Evolutionary conservation across 148 eudicot genomes (phyloP).

Genomic region (Fagopyrum homotropicum): DNA sequence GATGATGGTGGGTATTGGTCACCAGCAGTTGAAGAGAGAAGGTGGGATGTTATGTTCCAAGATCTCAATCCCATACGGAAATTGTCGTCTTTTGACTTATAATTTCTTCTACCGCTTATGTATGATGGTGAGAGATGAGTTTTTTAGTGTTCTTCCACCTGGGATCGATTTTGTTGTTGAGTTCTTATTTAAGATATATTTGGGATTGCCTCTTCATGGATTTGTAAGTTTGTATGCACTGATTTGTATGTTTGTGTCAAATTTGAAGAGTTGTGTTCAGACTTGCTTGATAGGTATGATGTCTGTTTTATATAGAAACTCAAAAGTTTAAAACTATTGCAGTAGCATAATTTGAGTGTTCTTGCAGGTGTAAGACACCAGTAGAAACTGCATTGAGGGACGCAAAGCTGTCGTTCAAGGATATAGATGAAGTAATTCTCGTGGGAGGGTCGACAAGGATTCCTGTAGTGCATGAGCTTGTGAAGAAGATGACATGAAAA

Average conservation of each 20-base stretch:
- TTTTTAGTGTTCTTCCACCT: slow-evolving; percentile 24
- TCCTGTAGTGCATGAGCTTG: slow-evolving; percentile 62
- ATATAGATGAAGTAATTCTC: slow-evolving; percentile 68
- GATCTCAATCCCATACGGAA: slow-evolving; percentile 60
- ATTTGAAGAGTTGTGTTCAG: slow-evolving; percentile 84
- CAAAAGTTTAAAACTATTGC: neutral
- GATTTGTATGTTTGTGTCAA: slow-evolving; percentile 22
- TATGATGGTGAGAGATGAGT: slow-evolving; percentile 24
- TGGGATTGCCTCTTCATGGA: neutral
- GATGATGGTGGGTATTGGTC: slow-evolving; percentile 40
- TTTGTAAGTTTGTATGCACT: no score
- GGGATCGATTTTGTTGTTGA: neutral
- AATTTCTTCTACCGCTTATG: neutral
- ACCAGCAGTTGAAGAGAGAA: slow-evolving; percentile 45
- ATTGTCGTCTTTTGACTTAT: neutral
- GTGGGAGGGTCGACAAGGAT: slow-evolving; percentile 78
- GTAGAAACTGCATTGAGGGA: slow-evolving; percentile 56
- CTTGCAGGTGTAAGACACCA: slow-evolving; percentile 46
- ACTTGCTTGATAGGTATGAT: slow-evolving; percentile 78
- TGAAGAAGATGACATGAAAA: slow-evolving; percentile 53
- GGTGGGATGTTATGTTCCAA: slow-evolving; percentile 85
- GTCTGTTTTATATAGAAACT: neutral
- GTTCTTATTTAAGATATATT: slow-evolving; percentile 3
- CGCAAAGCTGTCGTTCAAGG: slow-evolving; percentile 49
- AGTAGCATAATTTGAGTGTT: neutral